phyloP scores from a whole-genome alignment of 192 early-diverging fungal species.

The Paraglomus brasilianum region DNA sequence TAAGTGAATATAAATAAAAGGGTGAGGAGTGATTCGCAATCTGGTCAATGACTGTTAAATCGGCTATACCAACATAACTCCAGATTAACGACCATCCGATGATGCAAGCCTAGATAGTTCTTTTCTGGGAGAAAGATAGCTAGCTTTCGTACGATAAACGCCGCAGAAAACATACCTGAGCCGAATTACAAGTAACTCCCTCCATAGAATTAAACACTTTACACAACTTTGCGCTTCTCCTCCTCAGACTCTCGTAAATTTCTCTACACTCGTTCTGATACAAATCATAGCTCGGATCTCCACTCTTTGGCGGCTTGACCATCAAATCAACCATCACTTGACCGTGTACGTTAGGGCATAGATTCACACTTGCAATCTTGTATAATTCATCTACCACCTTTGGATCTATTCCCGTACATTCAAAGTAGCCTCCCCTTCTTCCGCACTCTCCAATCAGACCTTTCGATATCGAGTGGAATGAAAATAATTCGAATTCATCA shows the following conservation, averaged over 20 bases:
- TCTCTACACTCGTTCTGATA: slow-evolving; percentile 71
- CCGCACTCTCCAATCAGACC: slow-evolving; percentile 99
- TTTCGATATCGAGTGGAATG: slow-evolving; percentile 96
- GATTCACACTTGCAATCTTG: slow-evolving; percentile 88
- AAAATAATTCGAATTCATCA: slow-evolving; percentile 82
- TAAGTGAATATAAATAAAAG: no score
- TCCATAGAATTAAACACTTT: slow-evolving; percentile 79
- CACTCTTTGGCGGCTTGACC: slow-evolving; percentile 83
- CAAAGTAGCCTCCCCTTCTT: slow-evolving; percentile 96
- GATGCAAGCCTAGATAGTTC: no score
- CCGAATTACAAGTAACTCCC: slow-evolving; percentile 80
- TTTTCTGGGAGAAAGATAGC: no score
- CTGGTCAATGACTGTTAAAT: no score
- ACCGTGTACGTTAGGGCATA: slow-evolving; percentile 95
- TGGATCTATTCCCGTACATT: slow-evolving; percentile 79
- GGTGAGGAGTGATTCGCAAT: no score
- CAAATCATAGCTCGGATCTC: slow-evolving; percentile 72
- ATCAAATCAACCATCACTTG: slow-evolving; percentile 95
- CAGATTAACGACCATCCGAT: no score
- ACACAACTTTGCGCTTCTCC: slow-evolving; percentile 74
- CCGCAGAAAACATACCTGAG: slow-evolving; percentile 38
- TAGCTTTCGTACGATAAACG: no score
- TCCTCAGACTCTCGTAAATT: slow-evolving; percentile 79
- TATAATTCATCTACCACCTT: slow-evolving; percentile 82
- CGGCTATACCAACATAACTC: no score